Percentiles rank a stretch among this genome's conserved stretches.
Conservation (phyloP, 495 filamentous ascomycete species). For the Penicillium flavigenum region DNA sequence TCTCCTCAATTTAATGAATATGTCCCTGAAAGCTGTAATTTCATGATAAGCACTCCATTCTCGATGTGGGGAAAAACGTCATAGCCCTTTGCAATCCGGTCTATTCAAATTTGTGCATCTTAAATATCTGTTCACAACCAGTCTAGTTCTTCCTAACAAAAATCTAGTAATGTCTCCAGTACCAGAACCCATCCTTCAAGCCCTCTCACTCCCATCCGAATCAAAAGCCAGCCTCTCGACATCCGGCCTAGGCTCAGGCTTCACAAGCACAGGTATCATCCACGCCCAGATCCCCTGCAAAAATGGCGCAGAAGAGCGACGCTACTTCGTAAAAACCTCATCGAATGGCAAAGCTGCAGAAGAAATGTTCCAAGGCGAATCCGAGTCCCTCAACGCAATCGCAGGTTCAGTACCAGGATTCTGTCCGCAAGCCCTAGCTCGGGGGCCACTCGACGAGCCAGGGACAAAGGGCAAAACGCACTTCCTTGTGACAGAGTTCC, state of each 20-base stretch:
- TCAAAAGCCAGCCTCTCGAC: conserved; percentile 54
- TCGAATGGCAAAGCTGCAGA: conserved; percentile 56
- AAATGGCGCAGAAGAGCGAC: conserved; percentile 50
- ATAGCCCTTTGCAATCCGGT: background rate
- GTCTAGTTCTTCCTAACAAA: background rate
- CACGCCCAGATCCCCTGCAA: conserved; percentile 42
- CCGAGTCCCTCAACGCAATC: conserved; percentile 79
- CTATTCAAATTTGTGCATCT: background rate
- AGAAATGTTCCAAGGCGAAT: conserved; percentile 85
- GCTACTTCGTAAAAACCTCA: conserved; percentile 82
- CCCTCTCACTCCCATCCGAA: conserved; percentile 62
- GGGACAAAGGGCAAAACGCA: conserved; percentile 40
- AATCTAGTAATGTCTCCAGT: conserved; percentile 33
- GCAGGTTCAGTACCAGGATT: conserved; percentile 67
- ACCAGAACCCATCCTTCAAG: conserved; percentile 59
- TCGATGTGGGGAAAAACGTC: background rate
- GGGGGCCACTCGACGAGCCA: conserved; percentile 58
- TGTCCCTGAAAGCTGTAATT: background rate
- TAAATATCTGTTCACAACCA: background rate
- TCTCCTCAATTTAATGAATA: background rate
- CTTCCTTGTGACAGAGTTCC: conserved; percentile 81
- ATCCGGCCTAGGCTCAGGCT: conserved; percentile 66
- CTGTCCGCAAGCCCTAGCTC: conserved; percentile 69
- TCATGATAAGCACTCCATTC: background rate
- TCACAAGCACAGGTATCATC: conserved; percentile 71